Conservation (phyloP, 2,329 filamentous ascomycete species). For the Chaetomium sp. region DNA sequence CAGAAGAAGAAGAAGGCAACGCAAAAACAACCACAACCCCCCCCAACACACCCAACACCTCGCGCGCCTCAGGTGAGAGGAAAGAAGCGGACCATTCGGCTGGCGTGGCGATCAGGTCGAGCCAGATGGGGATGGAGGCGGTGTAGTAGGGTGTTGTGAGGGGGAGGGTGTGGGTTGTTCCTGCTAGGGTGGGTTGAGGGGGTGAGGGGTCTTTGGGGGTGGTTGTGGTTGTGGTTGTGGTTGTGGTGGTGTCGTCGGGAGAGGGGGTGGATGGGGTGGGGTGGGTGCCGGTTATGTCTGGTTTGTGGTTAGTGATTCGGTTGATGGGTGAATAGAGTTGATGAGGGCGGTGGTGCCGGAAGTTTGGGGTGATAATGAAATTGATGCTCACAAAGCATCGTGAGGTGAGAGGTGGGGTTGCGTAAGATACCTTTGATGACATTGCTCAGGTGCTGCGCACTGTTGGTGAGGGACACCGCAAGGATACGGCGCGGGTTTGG, state of each 20-base stretch:
- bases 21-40: conserved; percentile 51
- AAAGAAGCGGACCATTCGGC: conserved; percentile 53
- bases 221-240: not conserved
- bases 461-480: conserved; percentile 46
- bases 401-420: not conserved
- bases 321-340: not conserved
- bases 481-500: conserved; percentile 51
- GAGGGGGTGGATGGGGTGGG: not conserved
- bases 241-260: not conserved
- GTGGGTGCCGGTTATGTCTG: conserved; percentile 28
- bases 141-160: conserved; percentile 57
- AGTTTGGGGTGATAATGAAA: not conserved
- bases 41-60: conserved; percentile 56
- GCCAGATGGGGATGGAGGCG: conserved; percentile 56
- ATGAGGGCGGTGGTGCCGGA: not conserved
- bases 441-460: conserved; percentile 39
- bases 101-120: conserved; percentile 51
- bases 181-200: conserved; percentile 41
- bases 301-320: not conserved
- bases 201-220: conserved; percentile 18
- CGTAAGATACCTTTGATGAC: conserved; percentile 46
- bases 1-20: conserved; percentile 25
- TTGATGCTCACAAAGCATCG: not conserved
- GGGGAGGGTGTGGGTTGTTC: conserved; percentile 49
- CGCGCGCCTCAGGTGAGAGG: conserved; percentile 52